Base-by-base conservation (phyloP, 768 basidiomycete species). In the Boletus rubescentipes region DNA sequence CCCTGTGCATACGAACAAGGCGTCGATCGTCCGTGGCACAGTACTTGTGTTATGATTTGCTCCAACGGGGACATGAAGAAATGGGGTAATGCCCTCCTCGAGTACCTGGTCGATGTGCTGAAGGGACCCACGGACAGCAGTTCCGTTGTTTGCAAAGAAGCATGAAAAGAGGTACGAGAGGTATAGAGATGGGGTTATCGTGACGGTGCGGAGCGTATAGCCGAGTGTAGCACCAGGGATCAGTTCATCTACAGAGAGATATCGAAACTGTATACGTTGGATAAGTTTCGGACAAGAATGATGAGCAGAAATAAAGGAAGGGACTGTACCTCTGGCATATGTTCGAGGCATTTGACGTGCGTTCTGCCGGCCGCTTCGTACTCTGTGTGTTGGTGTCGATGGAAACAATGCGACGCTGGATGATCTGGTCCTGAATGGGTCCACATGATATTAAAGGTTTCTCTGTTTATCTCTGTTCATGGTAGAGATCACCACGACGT, bases 401-500 rank as follows among this genome's bases (percentile, higher is more conserved):
- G 67, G 72, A 90, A 87, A 60, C 79, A 85, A 32, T 77, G 75
- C 62, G 86, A 83, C 1, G 84, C 77, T 30, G 75, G 75, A 3
- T 50, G 38, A 9, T 37, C 36, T 21, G 82, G 79, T 11, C 74
- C 77, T 0, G 88, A 89, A 53, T 89, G 71, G 49, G 81, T 75
- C 85, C 85, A 89, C 79, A 91, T 80, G 15, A 72, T 72, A 14
- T 83, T 64, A 68, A 92, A 89, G 1, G 87, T 90, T 50, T 82
- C 84, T 41, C 77, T 70, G 59, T 90, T 86, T 55, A 88, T 77
- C 14, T 73, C 87, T 90, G 35, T 31, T 11, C 30, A 34, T n/a
- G 9, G 18, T 16, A 3, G 37, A n/a, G 14, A 8, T 8, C 3
- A 26, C 4, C 26, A 26, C 26, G 26, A 6, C 6, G 26, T 26